Percentiles rank a stretch among this genome's conserved stretches.
These are phyloP conservation scores for Epichloe scottii DNA, from an alignment of 2,329 filamentous ascomycete species.

Conservation along the genomic window DNA sequence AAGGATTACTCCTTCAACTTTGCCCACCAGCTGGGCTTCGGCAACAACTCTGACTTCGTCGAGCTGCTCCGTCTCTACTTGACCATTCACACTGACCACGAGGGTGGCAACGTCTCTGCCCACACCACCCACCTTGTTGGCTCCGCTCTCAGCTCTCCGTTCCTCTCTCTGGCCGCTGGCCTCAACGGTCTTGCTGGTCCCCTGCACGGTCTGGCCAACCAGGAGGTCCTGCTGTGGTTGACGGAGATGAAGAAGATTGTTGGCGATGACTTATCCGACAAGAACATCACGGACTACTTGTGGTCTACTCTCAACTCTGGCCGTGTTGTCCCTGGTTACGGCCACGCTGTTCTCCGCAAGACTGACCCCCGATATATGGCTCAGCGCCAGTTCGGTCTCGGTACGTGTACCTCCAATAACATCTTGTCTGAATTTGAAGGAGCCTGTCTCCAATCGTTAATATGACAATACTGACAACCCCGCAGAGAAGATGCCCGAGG, in stretches of 20 bases:
- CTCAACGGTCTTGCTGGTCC: conserved; percentile 96
- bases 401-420: conserved; percentile 15
- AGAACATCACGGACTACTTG: conserved; percentile 96
- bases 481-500: conserved; percentile 72
- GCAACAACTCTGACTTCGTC: conserved; percentile 88
- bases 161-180: conserved; percentile 91
- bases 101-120: conserved; percentile 96
- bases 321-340: conserved; percentile 95
- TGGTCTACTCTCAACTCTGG: conserved; percentile 94
- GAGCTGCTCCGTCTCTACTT: conserved; percentile 98
- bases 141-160: conserved; percentile 89
- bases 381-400: conserved; percentile 89
- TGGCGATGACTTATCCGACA: conserved; percentile 89
- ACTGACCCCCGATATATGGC: conserved; percentile 98
- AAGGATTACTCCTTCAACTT: conserved; percentile 99
- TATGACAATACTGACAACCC: conserved; percentile 13
- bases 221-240: conserved; percentile 99
- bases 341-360: conserved; percentile 98
- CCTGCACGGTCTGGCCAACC: conserved; percentile 97
- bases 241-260: conserved; percentile 95
- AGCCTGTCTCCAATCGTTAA: background rate
- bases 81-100: conserved; percentile 99
- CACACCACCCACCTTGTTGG: conserved; percentile 98
- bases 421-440: background rate
- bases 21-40: conserved; percentile 97